Conservation (phyloP, 2,329 filamentous ascomycete species). For the Ilyonectria destructans region DNA sequence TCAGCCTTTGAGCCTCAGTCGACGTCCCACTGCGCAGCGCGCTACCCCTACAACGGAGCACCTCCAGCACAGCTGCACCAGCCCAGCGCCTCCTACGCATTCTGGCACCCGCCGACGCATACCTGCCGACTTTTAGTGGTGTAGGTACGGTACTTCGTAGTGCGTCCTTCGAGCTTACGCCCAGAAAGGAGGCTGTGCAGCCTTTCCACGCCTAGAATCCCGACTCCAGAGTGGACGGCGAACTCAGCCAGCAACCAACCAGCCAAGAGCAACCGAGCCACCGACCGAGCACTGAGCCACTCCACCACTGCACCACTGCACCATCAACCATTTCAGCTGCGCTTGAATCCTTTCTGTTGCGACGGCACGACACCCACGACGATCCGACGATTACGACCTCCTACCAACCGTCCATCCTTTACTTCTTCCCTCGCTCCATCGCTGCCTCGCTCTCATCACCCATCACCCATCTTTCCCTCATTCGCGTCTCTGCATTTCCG, state of each 20-base stretch:
- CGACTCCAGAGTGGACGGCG: constrained; percentile 27
- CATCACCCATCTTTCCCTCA: constrained; percentile 6
- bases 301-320: constrained; percentile 7
- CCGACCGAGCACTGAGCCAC: not conserved
- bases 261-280: constrained; percentile 12
- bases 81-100: not conserved
- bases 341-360: constrained; percentile 2
- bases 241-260: constrained; percentile 28
- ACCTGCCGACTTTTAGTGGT: constrained; percentile 15
- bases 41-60: constrained; percentile 26
- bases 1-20: constrained; percentile 49
- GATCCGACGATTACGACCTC: constrained; percentile 10
- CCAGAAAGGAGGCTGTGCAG: constrained; percentile 40
- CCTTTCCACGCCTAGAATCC: constrained; percentile 24
- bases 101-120: not conserved
- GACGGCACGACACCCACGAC: constrained; percentile 12
- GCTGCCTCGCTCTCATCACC: constrained; percentile 3
- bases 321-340: constrained; percentile 15
- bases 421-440: constrained; percentile 6
- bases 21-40: constrained; percentile 45
- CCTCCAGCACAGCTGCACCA: not conserved
- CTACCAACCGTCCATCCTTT: constrained; percentile 9
- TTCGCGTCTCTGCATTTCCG: constrained; percentile 28
- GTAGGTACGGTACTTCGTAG: not conserved
- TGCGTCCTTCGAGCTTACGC: constrained; percentile 32